Evolutionary conservation across 345 rosid species (phyloP).

Genomic region (Salix exigua): DNA sequence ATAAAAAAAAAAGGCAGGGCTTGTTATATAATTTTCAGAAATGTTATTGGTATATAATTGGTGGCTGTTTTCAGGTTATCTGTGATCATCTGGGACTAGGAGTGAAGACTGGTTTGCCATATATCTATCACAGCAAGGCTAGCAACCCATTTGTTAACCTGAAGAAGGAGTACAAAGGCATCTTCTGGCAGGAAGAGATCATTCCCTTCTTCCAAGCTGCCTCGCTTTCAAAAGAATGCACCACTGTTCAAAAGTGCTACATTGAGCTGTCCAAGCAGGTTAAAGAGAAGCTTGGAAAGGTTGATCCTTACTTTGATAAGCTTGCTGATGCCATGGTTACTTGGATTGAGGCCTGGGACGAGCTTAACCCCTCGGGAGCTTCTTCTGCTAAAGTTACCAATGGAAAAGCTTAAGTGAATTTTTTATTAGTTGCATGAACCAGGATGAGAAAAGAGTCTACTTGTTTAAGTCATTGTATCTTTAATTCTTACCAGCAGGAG

Average conservation of each 20-base stretch:
- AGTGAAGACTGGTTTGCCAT: conserved; percentile 84
- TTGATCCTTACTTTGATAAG: conserved; percentile 85
- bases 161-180: conserved; percentile 85
- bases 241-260: conserved; percentile 78
- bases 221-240: conserved; percentile 65
- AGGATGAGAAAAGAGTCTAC: background rate
- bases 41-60: background rate
- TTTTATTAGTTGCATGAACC: background rate
- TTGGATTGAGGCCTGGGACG: conserved; percentile 97
- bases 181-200: conserved; percentile 96
- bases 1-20: too few relatives aligned
- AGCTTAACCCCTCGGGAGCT: conserved; percentile 60
- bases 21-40: background rate
- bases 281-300: conserved; percentile 67
- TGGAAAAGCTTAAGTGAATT: conserved; percentile 38
- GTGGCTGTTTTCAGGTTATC: conserved; percentile 46
- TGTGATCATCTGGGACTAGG: conserved; percentile 87
- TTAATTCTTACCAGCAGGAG: background rate
- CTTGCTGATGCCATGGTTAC: conserved; percentile 89
- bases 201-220: conserved; percentile 81
- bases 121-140: conserved; percentile 91
- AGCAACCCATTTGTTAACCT: conserved; percentile 93
- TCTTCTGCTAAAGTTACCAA: conserved; percentile 18
- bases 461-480: conserved; percentile 5
- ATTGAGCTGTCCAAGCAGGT: conserved; percentile 71